Evolutionary conservation across 192 early-diverging fungal species (phyloP), one percentile per base, ranked within the genome.

Genomic region (Phlyctochytrium bullatum): DNA sequence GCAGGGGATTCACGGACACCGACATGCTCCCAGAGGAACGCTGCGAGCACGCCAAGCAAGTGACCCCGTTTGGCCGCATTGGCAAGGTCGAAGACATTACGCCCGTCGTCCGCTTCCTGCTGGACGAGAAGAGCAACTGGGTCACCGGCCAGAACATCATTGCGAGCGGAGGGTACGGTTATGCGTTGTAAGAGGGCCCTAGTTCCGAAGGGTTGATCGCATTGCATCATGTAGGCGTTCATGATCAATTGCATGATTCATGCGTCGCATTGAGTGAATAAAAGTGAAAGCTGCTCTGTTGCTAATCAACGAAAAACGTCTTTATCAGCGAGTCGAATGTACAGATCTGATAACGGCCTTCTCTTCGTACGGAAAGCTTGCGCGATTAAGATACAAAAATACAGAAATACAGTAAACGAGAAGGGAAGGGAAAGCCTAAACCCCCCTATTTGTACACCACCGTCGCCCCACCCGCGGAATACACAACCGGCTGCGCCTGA

Each of bases 11-110:
- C 34, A 71, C 65, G 14, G 69, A 70, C 0, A 64, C 63, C 14
- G 69, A 71, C 36, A 65, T 67, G 58, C 2, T 66, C 33, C 35
- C 36, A 0, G 64, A 67, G 33, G 61, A n/a, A 40, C 2, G 62
- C 54, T 2, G 64, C 40, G 68, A 65, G 36, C 6, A 47, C 50
- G 52, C 34, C 27, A 29, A 28, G 1, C 31, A 72, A 2, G 33
- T 20, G 16, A 29, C 63, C 3, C 66, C 66, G 23, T 59, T 77
- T 52, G 73, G 73, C 59, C 64, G 73, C 3, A 28, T 75, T 17
- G 76, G 76, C 0, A 68, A 51, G 24, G 64, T 71, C 0, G 76
- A 66, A 30, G 76, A 77, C 14, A 69, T 77, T 29, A 72, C 76
- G 2, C 61, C 59, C 2, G 57, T 36, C 0, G 63, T 52, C 34